A percentile compares a stretch with the other conserved stretches of the same genome.
Conservation (phyloP, 495 filamentous ascomycete species). For the Trichoderma orchidacearum region DNA sequence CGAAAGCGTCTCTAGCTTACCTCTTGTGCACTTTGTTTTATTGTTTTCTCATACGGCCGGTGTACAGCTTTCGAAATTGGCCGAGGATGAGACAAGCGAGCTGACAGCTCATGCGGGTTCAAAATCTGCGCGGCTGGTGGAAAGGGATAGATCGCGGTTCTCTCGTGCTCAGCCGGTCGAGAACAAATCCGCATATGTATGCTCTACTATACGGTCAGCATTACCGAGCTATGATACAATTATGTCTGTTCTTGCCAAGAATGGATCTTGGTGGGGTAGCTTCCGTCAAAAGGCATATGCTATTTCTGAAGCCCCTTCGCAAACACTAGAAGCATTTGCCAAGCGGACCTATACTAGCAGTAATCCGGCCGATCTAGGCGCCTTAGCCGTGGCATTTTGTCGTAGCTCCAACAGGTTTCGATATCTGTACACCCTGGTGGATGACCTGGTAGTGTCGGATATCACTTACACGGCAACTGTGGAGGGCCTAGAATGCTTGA, state of each 20-base stretch:
- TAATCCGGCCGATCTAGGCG: slow-evolving; percentile 5
- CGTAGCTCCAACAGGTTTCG: background rate
- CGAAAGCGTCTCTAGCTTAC: too few relatives aligned
- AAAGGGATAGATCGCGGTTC: background rate
- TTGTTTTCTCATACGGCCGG: background rate
- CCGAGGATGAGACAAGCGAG: background rate
- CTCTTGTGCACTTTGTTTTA: too few relatives aligned
- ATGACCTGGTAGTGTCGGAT: slow-evolving; percentile 5
- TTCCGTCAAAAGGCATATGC: slow-evolving; percentile 4
- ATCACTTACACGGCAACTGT: slow-evolving; percentile 1
- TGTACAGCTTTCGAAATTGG: background rate
- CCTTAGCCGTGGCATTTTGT: slow-evolving; percentile 5
- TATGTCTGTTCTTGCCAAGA: background rate
- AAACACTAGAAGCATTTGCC: slow-evolving; percentile 1
- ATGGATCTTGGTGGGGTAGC: slow-evolving; percentile 5
- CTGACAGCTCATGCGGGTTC: background rate
- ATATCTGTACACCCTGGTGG: slow-evolving; percentile 4
- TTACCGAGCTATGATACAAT: slow-evolving; percentile 7
- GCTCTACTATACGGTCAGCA: slow-evolving; percentile 2
- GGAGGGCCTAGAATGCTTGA: slow-evolving; percentile 7
- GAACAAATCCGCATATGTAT: background rate
- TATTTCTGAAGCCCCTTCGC: background rate
- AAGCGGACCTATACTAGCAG: slow-evolving; percentile 4
- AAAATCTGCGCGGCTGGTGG: background rate
- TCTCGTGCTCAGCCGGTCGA: background rate